phyloP scores from a whole-genome alignment of 768 basidiomycete genomes.

The Leccinum arenicola region DNA sequence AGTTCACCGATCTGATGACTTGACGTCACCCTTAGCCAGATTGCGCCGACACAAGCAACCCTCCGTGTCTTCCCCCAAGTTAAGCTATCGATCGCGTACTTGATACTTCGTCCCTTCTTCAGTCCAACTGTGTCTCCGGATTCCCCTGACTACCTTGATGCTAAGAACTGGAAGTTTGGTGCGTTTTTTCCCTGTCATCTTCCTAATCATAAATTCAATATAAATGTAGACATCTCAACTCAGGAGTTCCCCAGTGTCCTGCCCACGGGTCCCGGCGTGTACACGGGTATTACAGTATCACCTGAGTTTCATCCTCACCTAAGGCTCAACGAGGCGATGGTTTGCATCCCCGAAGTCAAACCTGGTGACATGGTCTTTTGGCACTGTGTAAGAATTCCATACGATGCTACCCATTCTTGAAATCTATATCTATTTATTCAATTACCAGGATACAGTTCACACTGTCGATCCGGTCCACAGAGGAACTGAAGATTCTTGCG shows the following conservation, averaged over 20 bases:
- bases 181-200: conserved; percentile 12
- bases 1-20: background rate
- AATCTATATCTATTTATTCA: too few relatives aligned
- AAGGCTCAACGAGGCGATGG: too few relatives aligned
- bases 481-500: too few relatives aligned
- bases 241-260: conserved; percentile 35
- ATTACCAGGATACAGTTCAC: too few relatives aligned
- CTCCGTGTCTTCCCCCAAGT: conserved; percentile 65
- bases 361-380: too few relatives aligned
- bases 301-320: too few relatives aligned
- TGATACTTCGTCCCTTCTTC: conserved; percentile 56
- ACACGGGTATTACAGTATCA: too few relatives aligned
- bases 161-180: conserved; percentile 55
- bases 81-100: conserved; percentile 53
- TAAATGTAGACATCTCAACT: conserved; percentile 39
- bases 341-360: too few relatives aligned
- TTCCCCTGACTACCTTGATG: conserved; percentile 41
- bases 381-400: too few relatives aligned
- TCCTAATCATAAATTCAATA: conserved; percentile 17
- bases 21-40: conserved; percentile 41
- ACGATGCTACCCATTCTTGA: too few relatives aligned
- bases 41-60: conserved; percentile 49
- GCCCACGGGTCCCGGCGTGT: too few relatives aligned
- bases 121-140: conserved; percentile 40
- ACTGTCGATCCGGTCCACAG: too few relatives aligned